Conservation (phyloP, 192 early-diverging fungal genomes). For the Mortierella claussenii region DNA sequence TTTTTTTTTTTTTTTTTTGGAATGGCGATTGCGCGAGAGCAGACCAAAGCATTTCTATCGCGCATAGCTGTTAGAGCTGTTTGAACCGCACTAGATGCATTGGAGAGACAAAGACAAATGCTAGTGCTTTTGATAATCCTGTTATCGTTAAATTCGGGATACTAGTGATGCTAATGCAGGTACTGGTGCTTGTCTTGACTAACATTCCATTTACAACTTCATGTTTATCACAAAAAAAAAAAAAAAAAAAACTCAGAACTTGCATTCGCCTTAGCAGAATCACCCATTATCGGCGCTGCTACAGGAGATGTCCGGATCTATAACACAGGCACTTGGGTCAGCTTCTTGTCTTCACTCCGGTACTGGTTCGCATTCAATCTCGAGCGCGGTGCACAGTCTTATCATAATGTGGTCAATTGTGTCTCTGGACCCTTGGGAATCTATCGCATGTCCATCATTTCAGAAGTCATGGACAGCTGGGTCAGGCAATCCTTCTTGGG, state of each 20-base stretch:
- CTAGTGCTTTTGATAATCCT: too few species aligned
- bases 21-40: too few species aligned
- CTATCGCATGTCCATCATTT: conserved; percentile 59
- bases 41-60: too few species aligned
- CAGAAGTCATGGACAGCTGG: conserved; percentile 66
- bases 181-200: neutral
- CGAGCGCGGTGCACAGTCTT: conserved; percentile 70
- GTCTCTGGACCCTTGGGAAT: conserved; percentile 74
- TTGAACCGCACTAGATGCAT: too few species aligned
- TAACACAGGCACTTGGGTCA: conserved; percentile 63
- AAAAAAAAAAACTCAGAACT: conserved; percentile 50
- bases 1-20: too few species aligned
- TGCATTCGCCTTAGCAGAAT: conserved; percentile 60
- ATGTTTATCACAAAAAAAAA: too few species aligned
- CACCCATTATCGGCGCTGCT: conserved; percentile 62
- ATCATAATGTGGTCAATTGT: conserved; percentile 67
- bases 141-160: neutral
- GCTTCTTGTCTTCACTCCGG: conserved; percentile 69
- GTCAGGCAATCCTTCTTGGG: conserved; percentile 65
- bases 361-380: conserved; percentile 77
- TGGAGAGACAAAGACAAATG: too few species aligned
- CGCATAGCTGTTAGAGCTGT: too few species aligned
- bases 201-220: neutral
- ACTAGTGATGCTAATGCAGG: neutral
- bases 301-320: conserved; percentile 61